phyloP scores from a whole-genome alignment of 2,329 filamentous ascomycete species.

The Arthrobotrys pseudoclavata region DNA sequence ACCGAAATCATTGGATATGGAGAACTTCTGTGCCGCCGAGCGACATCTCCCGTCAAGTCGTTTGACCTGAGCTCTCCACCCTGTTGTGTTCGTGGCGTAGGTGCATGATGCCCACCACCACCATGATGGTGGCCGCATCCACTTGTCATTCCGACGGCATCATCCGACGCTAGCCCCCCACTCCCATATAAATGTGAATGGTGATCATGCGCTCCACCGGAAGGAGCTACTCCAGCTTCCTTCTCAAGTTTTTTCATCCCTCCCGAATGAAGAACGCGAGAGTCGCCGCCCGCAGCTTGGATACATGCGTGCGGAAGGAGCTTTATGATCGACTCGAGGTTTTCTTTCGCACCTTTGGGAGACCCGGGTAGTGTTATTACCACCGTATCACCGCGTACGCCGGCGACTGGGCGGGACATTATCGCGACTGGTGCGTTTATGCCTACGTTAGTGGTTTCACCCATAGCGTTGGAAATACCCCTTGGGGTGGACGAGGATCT shows the following conservation, averaged over 20 bases:
- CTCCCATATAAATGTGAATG: slow-evolving; percentile 62
- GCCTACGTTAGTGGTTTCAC: slow-evolving; percentile 12
- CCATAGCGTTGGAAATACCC: background rate
- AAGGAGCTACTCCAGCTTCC: slow-evolving; percentile 76
- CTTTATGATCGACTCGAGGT: slow-evolving; percentile 87
- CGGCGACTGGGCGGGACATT: slow-evolving; percentile 95
- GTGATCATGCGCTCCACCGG: slow-evolving; percentile 63
- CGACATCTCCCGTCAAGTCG: slow-evolving; percentile 63
- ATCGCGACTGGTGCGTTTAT: slow-evolving; percentile 78
- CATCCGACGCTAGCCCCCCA: slow-evolving; percentile 47
- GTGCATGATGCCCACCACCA: slow-evolving; percentile 67
- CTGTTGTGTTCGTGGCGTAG: slow-evolving; percentile 73
- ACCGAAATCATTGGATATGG: slow-evolving; percentile 94
- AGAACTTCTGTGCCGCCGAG: slow-evolving; percentile 82
- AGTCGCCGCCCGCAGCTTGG: slow-evolving; percentile 86
- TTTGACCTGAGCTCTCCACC: slow-evolving; percentile 70
- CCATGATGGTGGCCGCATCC: slow-evolving; percentile 65
- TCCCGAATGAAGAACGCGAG: slow-evolving; percentile 81
- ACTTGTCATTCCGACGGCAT: slow-evolving; percentile 52
- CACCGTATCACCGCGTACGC: slow-evolving; percentile 82
- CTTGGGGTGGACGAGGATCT: background rate
- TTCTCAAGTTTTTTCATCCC: slow-evolving; percentile 86
- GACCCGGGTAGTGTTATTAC: slow-evolving; percentile 93
- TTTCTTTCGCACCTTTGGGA: slow-evolving; percentile 94
- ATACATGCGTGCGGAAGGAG: slow-evolving; percentile 95